Conservation (phyloP, 495 filamentous ascomycete species). For the Chaetomium fimeti region DNA sequence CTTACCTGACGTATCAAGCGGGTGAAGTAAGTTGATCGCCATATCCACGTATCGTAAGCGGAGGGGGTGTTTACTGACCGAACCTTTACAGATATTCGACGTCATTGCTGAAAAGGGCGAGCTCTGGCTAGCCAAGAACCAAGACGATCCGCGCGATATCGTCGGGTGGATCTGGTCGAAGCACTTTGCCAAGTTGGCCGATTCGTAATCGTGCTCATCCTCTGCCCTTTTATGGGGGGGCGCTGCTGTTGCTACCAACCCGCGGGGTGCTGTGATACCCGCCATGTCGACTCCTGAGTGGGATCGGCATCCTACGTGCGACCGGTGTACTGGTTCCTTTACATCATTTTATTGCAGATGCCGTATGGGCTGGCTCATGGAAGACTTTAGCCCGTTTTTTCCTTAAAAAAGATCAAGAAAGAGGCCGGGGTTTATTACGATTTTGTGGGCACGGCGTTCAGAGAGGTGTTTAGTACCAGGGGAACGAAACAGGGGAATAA, state of each 20-base stretch:
- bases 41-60: background rate
- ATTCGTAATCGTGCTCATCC: constrained; percentile 34
- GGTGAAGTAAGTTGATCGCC: constrained; percentile 62
- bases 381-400: background rate
- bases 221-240: background rate
- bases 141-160: constrained; percentile 73
- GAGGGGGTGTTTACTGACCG: background rate
- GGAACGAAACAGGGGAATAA: background rate
- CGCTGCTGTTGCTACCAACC: background rate
- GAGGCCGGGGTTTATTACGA: background rate
- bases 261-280: background rate
- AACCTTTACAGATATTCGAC: constrained; percentile 64
- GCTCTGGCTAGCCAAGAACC: constrained; percentile 95
- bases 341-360: too few relatives aligned
- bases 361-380: too few relatives aligned
- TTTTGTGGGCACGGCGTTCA: background rate
- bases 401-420: constrained; percentile 1
- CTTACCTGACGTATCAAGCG: constrained; percentile 90
- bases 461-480: background rate
- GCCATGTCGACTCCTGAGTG: too few relatives aligned
- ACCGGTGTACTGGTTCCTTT: too few relatives aligned
- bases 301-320: too few relatives aligned
- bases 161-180: constrained; percentile 99
- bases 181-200: constrained; percentile 82
- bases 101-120: constrained; percentile 94